phyloP scores from a whole-genome alignment of 2,329 filamentous ascomycete species.

The Cladosporium sp. region DNA sequence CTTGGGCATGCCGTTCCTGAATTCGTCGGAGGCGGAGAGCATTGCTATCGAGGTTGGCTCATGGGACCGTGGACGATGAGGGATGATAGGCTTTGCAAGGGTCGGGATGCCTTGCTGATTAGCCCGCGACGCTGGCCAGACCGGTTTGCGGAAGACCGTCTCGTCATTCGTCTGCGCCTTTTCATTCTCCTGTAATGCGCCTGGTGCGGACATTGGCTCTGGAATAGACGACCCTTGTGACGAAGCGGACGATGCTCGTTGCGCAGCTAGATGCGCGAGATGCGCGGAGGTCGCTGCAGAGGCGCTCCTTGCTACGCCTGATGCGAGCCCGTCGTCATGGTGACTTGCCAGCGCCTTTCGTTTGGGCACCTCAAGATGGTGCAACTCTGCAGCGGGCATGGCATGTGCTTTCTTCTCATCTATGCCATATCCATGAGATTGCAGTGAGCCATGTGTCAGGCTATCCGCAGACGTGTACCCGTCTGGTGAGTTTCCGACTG shows the following conservation, averaged over 20 bases:
- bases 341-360: slow-evolving; percentile 35
- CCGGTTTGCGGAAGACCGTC: slow-evolving; percentile 26
- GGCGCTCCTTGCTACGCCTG: slow-evolving; percentile 10
- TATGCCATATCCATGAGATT: neutral
- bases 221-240: neutral
- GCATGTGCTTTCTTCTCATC: slow-evolving; percentile 13
- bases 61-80: neutral
- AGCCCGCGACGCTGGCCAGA: slow-evolving; percentile 27
- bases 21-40: slow-evolving; percentile 1
- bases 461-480: slow-evolving; percentile 37
- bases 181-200: neutral
- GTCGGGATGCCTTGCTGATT: slow-evolving; percentile 15
- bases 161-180: neutral
- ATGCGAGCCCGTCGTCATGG: slow-evolving; percentile 3
- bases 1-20: slow-evolving; percentile 17
- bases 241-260: neutral
- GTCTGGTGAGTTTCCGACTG: slow-evolving; percentile 33
- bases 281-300: slow-evolving; percentile 12
- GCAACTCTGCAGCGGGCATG: slow-evolving; percentile 18
- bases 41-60: slow-evolving; percentile 3
- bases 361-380: slow-evolving; percentile 36
- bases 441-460: slow-evolving; percentile 19
- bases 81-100: slow-evolving; percentile 19
- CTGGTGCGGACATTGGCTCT: slow-evolving; percentile 3
- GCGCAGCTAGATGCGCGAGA: slow-evolving; percentile 14